Evolutionary conservation across 768 basidiomycete species (phyloP).

Genomic region (Floccularia luteovirens): DNA sequence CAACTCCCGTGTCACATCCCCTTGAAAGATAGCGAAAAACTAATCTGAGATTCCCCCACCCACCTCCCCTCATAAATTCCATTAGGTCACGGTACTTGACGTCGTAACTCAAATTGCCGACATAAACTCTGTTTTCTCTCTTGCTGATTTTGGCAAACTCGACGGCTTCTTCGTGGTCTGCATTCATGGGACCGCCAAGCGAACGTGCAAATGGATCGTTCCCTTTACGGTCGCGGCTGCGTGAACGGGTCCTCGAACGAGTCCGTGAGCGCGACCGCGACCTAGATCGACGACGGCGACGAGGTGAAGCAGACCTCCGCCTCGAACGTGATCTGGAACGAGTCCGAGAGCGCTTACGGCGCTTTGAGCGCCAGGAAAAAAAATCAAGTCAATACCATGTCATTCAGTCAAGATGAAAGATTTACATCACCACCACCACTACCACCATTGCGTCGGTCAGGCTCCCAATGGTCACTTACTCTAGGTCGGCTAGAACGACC

Average conservation of each 20-base stretch:
- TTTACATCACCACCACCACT: conserved; percentile 62
- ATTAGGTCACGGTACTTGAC: conserved; percentile 98
- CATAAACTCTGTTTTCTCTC: conserved; percentile 97
- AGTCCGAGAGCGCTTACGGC: conserved; percentile 61
- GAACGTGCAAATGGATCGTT: conserved; percentile 68
- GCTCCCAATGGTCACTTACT: conserved; percentile 78
- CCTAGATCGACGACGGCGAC: conserved; percentile 52
- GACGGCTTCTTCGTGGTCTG: conserved; percentile 86
- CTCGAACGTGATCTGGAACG: conserved; percentile 66
- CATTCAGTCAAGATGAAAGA: too few species aligned
- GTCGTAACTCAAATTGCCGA: conserved; percentile 98
- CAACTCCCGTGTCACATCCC: conserved; percentile 15
- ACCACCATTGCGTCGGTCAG: conserved; percentile 67
- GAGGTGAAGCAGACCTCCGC: conserved; percentile 59
- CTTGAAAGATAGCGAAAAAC: conserved; percentile 40
- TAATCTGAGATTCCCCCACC: conserved; percentile 73
- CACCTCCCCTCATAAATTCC: conserved; percentile 99
- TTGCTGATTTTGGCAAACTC: conserved; percentile 96
- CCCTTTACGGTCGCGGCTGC: conserved; percentile 53
- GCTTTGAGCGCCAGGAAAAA: conserved; percentile 23
- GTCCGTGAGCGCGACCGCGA: conserved; percentile 44
- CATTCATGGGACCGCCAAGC: conserved; percentile 85
- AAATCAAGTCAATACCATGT: not conserved
- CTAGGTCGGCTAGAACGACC: conserved; percentile 33
- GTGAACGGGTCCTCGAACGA: conserved; percentile 56